Evolutionary conservation across 441 rosid genomes (phyloP).

Genomic region (Metrosideros polymorpha): DNA sequence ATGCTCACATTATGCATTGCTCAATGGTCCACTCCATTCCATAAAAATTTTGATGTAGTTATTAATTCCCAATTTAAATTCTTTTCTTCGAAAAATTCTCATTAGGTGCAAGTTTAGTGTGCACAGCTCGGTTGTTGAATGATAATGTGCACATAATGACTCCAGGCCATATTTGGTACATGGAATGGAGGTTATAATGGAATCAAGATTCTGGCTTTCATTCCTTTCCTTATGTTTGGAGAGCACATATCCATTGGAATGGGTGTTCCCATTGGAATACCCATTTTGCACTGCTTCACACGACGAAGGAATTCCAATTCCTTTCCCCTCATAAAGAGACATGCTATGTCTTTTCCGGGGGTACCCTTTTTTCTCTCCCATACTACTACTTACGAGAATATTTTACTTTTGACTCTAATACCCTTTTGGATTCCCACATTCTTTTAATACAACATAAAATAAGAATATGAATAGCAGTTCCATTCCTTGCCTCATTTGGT

Average conservation of each 20-base stretch:
- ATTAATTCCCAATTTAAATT: neutral
- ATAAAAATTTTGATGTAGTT: neutral
- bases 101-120: neutral
- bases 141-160: neutral
- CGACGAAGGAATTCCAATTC: neutral
- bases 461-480: neutral
- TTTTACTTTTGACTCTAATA: neutral
- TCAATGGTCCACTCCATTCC: neutral
- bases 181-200: neutral
- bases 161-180: neutral
- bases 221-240: neutral
- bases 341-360: neutral
- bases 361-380: neutral
- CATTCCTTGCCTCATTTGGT: neutral
- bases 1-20: neutral
- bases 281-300: neutral
- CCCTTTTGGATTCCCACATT: neutral
- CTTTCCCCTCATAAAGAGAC: neutral
- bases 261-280: neutral
- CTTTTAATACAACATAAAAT: neutral
- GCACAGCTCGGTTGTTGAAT: neutral
- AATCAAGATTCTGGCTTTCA: neutral
- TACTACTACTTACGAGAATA: neutral
- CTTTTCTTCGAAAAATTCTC: neutral
- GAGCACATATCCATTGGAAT: neutral